These are phyloP conservation scores for Arbutus unedo DNA, from an alignment of 148 eudicot species.

Conservation along the genomic window DNA sequence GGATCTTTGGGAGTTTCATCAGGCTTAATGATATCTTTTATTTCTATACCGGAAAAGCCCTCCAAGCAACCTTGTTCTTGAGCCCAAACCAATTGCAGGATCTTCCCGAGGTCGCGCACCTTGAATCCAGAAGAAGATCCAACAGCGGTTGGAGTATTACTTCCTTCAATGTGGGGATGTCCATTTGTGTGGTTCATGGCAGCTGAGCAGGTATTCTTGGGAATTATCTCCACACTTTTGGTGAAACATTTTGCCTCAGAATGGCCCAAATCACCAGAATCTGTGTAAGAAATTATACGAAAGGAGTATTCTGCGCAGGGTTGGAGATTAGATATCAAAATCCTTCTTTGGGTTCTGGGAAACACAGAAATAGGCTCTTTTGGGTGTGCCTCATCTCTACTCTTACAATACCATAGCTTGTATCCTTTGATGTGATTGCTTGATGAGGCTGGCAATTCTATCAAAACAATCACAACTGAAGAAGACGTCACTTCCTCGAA, in stretches of 20 bases:
- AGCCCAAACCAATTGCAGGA: conserved; percentile 54
- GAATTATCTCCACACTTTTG: conserved; percentile 55
- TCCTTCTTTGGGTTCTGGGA: conserved; percentile 56
- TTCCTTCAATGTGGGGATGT: conserved; percentile 36
- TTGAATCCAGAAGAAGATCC: conserved; percentile 56
- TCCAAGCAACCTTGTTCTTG: conserved; percentile 51
- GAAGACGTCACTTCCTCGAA: conserved; percentile 80
- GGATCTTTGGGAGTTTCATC: conserved; percentile 42
- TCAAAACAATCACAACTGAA: conserved; percentile 63
- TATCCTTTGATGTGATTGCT: conserved; percentile 57
- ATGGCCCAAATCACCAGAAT: conserved; percentile 76
- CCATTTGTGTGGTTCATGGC: conserved; percentile 26
- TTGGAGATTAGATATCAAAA: conserved; percentile 54
- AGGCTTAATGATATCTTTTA: conserved; percentile 26
- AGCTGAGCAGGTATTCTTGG: conserved; percentile 30
- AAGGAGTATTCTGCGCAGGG: conserved; percentile 90
- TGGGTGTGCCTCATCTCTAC: conserved; percentile 44
- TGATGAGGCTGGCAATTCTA: conserved; percentile 48
- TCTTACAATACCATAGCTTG: conserved; percentile 82
- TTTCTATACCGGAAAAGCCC: conserved; percentile 39
- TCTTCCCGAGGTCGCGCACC: conserved; percentile 73
- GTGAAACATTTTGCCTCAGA: conserved; percentile 87
- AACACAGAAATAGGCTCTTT: conserved; percentile 57
- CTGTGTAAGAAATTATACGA: conserved; percentile 60
- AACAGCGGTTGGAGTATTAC: conserved; percentile 25